A percentile compares a stretch with the other conserved stretches of the same genome.
Evolutionary conservation across 129 eudicot species (phyloP).

Genomic region (Lactuca sativa): DNA sequence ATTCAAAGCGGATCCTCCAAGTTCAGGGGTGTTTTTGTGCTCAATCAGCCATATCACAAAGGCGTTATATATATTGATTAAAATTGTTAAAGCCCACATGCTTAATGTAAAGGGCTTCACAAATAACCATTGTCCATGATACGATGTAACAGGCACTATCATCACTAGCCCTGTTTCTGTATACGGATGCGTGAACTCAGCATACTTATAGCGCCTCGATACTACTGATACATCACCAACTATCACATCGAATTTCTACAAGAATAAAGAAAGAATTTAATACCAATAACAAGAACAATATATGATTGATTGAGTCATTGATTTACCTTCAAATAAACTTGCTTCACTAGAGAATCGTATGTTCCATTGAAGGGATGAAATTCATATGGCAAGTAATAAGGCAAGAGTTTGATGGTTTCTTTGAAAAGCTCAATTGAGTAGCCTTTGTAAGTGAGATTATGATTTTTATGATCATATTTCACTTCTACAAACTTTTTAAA

Average conservation of each 20-base stretch:
- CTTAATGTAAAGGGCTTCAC: slow-evolving; percentile 52
- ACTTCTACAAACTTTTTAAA: slow-evolving; percentile 48
- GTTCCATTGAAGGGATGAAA: slow-evolving; percentile 37
- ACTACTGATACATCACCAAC: slow-evolving; percentile 54
- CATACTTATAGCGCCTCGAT: slow-evolving; percentile 33
- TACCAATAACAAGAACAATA: neutral
- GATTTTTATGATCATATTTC: slow-evolving; percentile 19
- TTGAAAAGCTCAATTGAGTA: slow-evolving; percentile 50
- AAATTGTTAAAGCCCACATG: slow-evolving; percentile 46
- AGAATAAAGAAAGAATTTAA: neutral
- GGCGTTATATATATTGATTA: slow-evolving; percentile 43
- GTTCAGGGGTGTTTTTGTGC: slow-evolving; percentile 35
- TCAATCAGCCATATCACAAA: slow-evolving; percentile 56
- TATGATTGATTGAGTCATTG: neutral
- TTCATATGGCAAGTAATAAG: slow-evolving; percentile 32
- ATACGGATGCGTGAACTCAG: slow-evolving; percentile 58
- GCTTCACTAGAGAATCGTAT: slow-evolving; percentile 40
- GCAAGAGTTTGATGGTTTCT: slow-evolving; percentile 27
- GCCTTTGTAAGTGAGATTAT: slow-evolving; percentile 30
- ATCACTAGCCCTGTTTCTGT: slow-evolving; percentile 47
- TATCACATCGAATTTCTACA: slow-evolving; percentile 48
- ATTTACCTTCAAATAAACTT: slow-evolving; percentile 42
- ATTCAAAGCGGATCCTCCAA: slow-evolving; percentile 36
- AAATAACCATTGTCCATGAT: slow-evolving; percentile 41
- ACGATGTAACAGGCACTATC: slow-evolving; percentile 47